Conservation (phyloP, 371 early-diverging fungal species). For the Actinomortierella ambigua region DNA sequence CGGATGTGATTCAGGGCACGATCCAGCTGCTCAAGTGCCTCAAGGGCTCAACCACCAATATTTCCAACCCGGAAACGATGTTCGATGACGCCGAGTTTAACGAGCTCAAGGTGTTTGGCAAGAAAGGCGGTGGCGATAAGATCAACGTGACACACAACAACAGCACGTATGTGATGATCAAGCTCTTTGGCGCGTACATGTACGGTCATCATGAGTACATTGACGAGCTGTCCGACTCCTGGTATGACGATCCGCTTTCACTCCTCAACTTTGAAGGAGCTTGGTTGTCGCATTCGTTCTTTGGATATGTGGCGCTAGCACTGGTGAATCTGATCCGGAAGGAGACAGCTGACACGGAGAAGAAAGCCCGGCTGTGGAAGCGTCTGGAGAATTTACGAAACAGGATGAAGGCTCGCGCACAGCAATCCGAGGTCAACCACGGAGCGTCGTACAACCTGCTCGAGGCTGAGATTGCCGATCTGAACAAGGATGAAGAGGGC, state of each 20-base stretch:
- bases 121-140: conserved; percentile 6
- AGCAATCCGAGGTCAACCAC: conserved; percentile 36
- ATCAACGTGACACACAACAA: conserved; percentile 24
- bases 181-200: conserved; percentile 30
- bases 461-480: conserved; percentile 42
- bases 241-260: conserved; percentile 40
- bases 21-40: conserved; percentile 39
- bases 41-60: conserved; percentile 18
- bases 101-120: conserved; percentile 8
- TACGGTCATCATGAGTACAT: conserved; percentile 32
- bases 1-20: conserved; percentile 40
- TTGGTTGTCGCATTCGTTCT: conserved; percentile 33
- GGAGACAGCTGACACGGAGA: conserved; percentile 12
- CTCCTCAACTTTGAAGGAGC: conserved; percentile 44
- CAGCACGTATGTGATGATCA: conserved; percentile 39
- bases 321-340: conserved; percentile 27
- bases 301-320: conserved; percentile 15
- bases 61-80: conserved; percentile 23
- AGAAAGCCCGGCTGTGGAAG: conserved; percentile 3
- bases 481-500: conserved; percentile 7
- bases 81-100: conserved; percentile 29
- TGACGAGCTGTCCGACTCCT: conserved; percentile 18
- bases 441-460: conserved; percentile 38
- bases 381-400: conserved; percentile 17
- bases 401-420: conserved; percentile 21